Evolutionary conservation across 2,329 filamentous ascomycete species (phyloP), one percentile per base, ranked within the genome.

Genomic region (Fusarium metavorans): DNA sequence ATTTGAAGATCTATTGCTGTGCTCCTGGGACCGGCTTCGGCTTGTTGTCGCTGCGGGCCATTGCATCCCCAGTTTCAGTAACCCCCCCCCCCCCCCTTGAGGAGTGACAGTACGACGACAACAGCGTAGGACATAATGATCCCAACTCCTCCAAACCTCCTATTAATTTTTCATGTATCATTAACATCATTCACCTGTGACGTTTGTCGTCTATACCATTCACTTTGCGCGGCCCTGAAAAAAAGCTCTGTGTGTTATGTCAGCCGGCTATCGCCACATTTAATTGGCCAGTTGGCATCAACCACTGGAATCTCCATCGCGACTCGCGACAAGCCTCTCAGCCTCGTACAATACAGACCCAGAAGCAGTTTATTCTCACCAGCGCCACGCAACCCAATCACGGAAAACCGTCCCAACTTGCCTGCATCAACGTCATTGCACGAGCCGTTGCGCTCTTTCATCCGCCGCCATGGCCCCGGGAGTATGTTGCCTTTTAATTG

Each of bases 391-490:
- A 59, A 58, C 50, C 32, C 67, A 67, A 64, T 72, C 66, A 35
- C 30, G 23, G 57, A 58, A 30, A 60, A 34, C 23, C 35, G 32
- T 39, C 23, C 9, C 16, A 58, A 37, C 45, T 59, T 41, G 20
- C 23, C 58, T 63, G 68, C 63, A 45, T 62, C 16, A 52, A 69
- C 56, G 43, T 23, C 43, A 62, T 3, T 52, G 18, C 11, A 39
- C 43, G 52, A 73, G 56, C 23, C 35, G 6, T 30, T 58, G 50
- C 54, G 43, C 52, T 66, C 57, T 56, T 20, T 54, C n/a, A 35
- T 58, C 30, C 54, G 59, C 63, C 73, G 70, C 76, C 65, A 86
- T 86, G 84, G 83, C 84, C 43, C 84, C 84, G 60, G 83, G 84
- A 67, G 78, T 80, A 30, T 70, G 84, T 85, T 68, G 61, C 79